Evolutionary conservation across 192 early-diverging fungal genomes (phyloP), one percentile per base, ranked within the genome.

Genomic region (Gigaspora rosea): DNA sequence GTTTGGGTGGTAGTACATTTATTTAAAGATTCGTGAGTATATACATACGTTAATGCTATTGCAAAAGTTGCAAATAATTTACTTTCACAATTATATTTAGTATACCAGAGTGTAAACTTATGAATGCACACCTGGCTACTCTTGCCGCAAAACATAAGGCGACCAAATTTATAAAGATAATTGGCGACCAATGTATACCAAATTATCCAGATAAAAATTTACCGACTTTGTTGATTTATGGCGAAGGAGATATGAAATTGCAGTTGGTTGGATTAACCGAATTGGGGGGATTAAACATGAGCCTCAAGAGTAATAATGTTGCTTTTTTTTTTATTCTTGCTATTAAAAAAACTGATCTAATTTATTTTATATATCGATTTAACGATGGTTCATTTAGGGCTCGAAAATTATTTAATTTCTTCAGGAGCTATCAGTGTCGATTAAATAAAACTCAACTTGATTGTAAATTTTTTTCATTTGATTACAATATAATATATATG

Each of bases 111-210:
- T 97, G 95, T 82, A 93, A 93, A 80, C 85, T 99, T 52, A 87
- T 99, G 88, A 90, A 90, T 73, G 85, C 85, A 41, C 86, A 91
- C 74, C 83, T 99, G 61, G 87, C 90, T 18, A 86, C 86, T 71
- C 80, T 96, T 11, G 94, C 95, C 3, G 69, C 74, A 48, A 88
- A 88, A 81, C 91, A 97, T 85, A 90, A 89, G 33, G 87, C 94
- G 6, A 94, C 92, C 71, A 99, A 99, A 86, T 99, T 99, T 84
- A 74, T 94, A 59, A 97, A 96, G 79, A 97, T 97, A 77, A 85
- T 95, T 27, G 94, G 91, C 11, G 93, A 95, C 75, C 94, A 96
- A 77, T 97, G 96, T 84, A 97, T 99, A 77, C 92, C 91, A 51
- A 94, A 95, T 75, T 99, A 97, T 78, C 97, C 97, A 3, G 97